phyloP scores from a whole-genome alignment of 139 green algal genomes.

The Medakamo hakoo region DNA sequence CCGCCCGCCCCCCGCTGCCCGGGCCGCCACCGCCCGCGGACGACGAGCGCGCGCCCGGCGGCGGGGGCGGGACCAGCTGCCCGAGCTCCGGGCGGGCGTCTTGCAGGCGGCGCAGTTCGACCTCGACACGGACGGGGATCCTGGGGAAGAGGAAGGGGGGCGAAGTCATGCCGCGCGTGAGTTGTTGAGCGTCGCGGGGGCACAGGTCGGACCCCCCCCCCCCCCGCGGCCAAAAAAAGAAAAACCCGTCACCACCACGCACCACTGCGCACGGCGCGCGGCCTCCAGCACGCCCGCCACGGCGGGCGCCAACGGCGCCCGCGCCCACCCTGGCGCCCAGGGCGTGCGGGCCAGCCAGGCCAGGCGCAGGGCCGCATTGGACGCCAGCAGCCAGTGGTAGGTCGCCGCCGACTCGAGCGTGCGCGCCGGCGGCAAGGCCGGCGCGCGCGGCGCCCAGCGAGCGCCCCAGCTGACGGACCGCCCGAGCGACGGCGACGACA shows the following conservation, averaged over 20 bases:
- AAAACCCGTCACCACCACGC: neutral
- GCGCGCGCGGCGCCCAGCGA: neutral
- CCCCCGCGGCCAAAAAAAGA: neutral
- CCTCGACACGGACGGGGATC: slow-evolving; percentile 79
- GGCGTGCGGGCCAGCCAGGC: slow-evolving; percentile 50
- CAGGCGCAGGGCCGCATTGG: slow-evolving; percentile 64
- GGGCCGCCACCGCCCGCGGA: too few species aligned
- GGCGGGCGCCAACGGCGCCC: neutral
- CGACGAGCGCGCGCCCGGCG: neutral
- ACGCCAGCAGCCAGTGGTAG: slow-evolving; percentile 40
- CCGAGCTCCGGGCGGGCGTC: slow-evolving; percentile 13
- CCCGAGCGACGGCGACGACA: neutral
- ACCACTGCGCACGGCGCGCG: neutral
- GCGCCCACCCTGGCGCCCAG: slow-evolving; percentile 41
- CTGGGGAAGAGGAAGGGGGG: slow-evolving; percentile 50
- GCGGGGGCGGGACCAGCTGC: slow-evolving; percentile 9
- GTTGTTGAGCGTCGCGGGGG: neutral
- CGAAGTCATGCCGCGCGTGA: neutral
- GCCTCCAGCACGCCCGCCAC: neutral
- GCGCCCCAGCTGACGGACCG: neutral
- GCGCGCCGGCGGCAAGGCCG: slow-evolving; percentile 17
- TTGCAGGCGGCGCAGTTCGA: slow-evolving; percentile 61
- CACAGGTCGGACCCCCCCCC: neutral
- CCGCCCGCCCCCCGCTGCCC: too few species aligned
- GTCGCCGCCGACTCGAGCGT: slow-evolving; percentile 23